Conservation (phyloP, 257 asterid species). For the Misopates orontium region DNA sequence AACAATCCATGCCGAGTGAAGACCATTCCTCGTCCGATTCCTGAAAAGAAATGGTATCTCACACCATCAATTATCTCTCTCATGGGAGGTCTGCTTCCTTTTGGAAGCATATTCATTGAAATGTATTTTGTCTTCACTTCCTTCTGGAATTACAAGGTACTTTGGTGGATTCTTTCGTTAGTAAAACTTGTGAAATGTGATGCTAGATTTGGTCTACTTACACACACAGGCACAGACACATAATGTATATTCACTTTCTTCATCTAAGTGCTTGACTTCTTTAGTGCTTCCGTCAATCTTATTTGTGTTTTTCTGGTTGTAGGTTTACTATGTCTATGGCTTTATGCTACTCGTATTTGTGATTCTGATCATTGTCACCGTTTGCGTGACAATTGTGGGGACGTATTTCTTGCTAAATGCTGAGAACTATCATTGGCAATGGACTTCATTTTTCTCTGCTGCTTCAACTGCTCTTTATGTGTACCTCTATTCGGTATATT, state of each 20-base stretch:
- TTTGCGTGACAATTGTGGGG: conserved; percentile 66
- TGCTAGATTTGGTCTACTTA: no score
- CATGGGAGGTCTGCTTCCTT: conserved; percentile 72
- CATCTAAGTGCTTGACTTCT: not conserved
- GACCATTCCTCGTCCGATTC: conserved; percentile 82
- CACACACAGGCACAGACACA: no score
- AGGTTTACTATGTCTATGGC: conserved; percentile 72
- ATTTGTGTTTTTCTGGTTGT: conserved; percentile 13
- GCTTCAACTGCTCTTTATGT: conserved; percentile 66
- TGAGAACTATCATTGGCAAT: conserved; percentile 74
- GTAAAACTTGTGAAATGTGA: no score
- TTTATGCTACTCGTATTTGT: conserved; percentile 66
- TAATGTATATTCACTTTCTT: not conserved
- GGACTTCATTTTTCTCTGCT: conserved; percentile 72
- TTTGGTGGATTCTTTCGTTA: not conserved
- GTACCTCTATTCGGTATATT: conserved; percentile 58
- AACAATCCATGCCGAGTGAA: conserved; percentile 70
- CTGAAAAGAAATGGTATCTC: conserved; percentile 80
- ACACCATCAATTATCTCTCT: conserved; percentile 57
- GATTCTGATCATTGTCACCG: conserved; percentile 61
- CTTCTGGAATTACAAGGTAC: conserved; percentile 76
- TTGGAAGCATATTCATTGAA: conserved; percentile 69
- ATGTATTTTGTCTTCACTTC: conserved; percentile 73
- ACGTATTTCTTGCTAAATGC: conserved; percentile 69
- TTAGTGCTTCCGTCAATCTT: not conserved